Evolutionary conservation across 169 alveolate genomes (phyloP).

Genomic region (Prorocentrum cordatum): DNA sequence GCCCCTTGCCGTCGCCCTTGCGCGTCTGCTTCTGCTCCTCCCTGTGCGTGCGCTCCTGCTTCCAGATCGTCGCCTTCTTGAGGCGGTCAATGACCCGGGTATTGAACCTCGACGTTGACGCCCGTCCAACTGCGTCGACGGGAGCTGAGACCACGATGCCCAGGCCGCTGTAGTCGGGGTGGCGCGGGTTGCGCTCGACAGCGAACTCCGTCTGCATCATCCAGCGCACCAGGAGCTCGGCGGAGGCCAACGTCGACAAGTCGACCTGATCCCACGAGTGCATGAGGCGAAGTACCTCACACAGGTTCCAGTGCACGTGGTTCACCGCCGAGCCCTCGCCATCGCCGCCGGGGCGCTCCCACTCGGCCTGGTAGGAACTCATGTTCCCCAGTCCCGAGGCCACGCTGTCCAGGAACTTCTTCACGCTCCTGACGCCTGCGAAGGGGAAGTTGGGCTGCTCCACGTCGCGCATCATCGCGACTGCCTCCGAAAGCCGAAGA

Average conservation of each 20-base stretch:
- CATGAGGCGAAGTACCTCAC: not conserved
- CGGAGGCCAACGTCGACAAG: not conserved
- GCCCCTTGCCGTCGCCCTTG: not conserved
- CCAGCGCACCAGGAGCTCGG: not conserved
- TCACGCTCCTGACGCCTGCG: not conserved
- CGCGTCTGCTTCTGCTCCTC: not conserved
- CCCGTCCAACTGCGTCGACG: not conserved
- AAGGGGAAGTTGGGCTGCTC: not conserved
- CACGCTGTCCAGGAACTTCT: not conserved
- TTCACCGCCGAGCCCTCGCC: too few species aligned
- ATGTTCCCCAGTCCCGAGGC: too few species aligned
- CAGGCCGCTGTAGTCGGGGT: not conserved
- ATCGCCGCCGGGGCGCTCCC: too few species aligned
- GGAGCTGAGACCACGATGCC: not conserved
- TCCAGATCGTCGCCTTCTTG: not conserved
- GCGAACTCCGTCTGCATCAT: conserved; percentile 10
- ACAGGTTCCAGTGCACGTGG: too few species aligned
- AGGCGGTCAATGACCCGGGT: too few species aligned
- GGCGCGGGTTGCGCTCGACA: not conserved
- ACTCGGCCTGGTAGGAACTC: too few species aligned
- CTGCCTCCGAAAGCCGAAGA: not conserved
- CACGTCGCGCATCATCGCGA: not conserved
- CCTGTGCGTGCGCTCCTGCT: not conserved
- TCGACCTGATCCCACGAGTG: not conserved
- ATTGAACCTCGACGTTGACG: not conserved